These are phyloP conservation scores for Phytophthora uliginosa DNA, from an alignment of 352 stramenopile genomes.

Conservation along the genomic window DNA sequence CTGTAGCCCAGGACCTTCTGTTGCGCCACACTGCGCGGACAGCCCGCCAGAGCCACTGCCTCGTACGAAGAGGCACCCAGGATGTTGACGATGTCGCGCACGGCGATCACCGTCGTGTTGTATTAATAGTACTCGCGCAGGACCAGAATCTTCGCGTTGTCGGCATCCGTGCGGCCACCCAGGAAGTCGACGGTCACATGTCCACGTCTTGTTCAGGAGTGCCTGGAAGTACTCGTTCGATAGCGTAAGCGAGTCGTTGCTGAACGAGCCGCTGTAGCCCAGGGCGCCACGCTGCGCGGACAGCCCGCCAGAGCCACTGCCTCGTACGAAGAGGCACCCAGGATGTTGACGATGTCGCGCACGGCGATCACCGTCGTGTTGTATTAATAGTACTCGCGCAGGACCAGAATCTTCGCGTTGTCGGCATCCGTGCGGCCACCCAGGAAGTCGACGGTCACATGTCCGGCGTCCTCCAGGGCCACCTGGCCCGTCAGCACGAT, in stretches of 20 bases:
- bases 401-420: slow-evolving; percentile 85
- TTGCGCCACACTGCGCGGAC: slow-evolving; percentile 94
- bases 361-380: slow-evolving; percentile 76
- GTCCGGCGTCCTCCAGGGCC: slow-evolving; percentile 31
- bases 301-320: slow-evolving; percentile 93
- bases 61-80: slow-evolving; percentile 93
- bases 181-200: no score
- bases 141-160: no score
- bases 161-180: no score
- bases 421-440: slow-evolving; percentile 27
- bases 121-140: no score
- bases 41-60: slow-evolving; percentile 92
- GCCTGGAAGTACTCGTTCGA: slow-evolving; percentile 59
- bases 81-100: slow-evolving; percentile 92
- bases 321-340: slow-evolving; percentile 92
- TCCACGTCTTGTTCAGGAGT: slow-evolving; percentile 19
- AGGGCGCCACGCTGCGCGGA: slow-evolving; percentile 90
- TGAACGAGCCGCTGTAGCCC: slow-evolving; percentile 91
- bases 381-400: slow-evolving; percentile 84
- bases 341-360: slow-evolving; percentile 92
- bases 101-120: slow-evolving; percentile 74
- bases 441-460: slow-evolving; percentile 29
- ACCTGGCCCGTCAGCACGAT: slow-evolving; percentile 75
- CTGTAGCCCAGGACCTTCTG: slow-evolving; percentile 82
- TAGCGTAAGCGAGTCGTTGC: slow-evolving; percentile 79